Conservation (phyloP, 2,329 filamentous ascomycete genomes). For the Pezizomycotina sp. region DNA sequence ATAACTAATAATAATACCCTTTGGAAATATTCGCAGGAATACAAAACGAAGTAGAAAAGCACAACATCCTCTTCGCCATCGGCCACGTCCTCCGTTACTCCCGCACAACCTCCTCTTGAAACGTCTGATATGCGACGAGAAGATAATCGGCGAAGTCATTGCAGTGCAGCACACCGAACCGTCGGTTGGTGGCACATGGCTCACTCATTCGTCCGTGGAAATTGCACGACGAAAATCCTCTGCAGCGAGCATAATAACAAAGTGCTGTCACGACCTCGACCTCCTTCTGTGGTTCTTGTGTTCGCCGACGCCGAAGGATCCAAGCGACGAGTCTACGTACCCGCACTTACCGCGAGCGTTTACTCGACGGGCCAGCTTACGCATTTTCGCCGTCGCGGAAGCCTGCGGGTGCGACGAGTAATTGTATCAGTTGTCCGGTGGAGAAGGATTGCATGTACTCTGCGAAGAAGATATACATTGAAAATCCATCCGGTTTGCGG, state of each 20-base stretch:
- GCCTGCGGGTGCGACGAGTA: slow-evolving; percentile 55
- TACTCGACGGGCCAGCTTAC: slow-evolving; percentile 60
- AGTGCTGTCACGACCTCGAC: slow-evolving; percentile 93
- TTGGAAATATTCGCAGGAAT: no score
- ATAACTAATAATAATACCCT: slow-evolving; percentile 27
- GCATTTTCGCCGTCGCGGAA: slow-evolving; percentile 63
- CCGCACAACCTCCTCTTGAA: slow-evolving; percentile 80
- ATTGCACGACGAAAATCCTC: slow-evolving; percentile 68
- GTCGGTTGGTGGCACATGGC: slow-evolving; percentile 94
- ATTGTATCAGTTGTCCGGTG: slow-evolving; percentile 65
- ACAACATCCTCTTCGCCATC: slow-evolving; percentile 57
- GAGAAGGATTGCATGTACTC: slow-evolving; percentile 69
- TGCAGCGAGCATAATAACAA: slow-evolving; percentile 75
- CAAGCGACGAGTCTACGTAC: slow-evolving; percentile 25
- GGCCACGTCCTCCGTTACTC: slow-evolving; percentile 89
- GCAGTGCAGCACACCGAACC: slow-evolving; percentile 86
- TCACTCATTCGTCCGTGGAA: slow-evolving; percentile 77
- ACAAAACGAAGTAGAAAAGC: slow-evolving; percentile 11
- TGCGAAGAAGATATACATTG: slow-evolving; percentile 65
- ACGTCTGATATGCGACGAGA: slow-evolving; percentile 56
- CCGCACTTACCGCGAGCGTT: slow-evolving; percentile 64
- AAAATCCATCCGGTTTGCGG: slow-evolving; percentile 44
- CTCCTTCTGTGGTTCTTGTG: slow-evolving; percentile 81
- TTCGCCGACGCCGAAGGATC: slow-evolving; percentile 40
- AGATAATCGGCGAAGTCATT: slow-evolving; percentile 65